These are phyloP conservation scores for Penicillium flavigenum DNA, from an alignment of 495 filamentous ascomycete genomes.

Conservation along the genomic window DNA sequence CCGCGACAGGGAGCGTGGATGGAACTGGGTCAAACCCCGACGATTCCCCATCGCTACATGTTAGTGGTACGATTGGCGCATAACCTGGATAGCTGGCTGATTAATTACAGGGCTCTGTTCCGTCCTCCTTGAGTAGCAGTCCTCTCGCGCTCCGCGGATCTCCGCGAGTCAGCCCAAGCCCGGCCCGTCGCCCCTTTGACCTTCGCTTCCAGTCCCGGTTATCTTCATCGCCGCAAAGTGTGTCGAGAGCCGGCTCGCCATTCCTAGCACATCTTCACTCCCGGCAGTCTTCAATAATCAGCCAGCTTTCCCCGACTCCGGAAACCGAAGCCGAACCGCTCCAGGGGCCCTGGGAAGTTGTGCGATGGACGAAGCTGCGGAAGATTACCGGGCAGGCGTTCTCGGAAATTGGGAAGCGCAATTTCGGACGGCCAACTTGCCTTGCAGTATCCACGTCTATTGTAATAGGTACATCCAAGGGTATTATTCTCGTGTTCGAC, in stretches of 20 bases:
- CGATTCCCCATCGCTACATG: slow-evolving; percentile 85
- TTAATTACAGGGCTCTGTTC: slow-evolving; percentile 68
- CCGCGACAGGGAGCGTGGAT: slow-evolving; percentile 40
- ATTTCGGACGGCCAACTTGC: slow-evolving; percentile 89
- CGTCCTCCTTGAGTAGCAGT: slow-evolving; percentile 74
- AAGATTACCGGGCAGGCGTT: slow-evolving; percentile 87
- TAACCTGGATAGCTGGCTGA: slow-evolving; percentile 21
- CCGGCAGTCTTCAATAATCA: slow-evolving; percentile 68
- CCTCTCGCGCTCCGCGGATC: slow-evolving; percentile 50
- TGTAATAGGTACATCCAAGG: slow-evolving; percentile 88
- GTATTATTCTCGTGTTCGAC: slow-evolving; percentile 92
- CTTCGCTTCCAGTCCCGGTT: slow-evolving; percentile 88
- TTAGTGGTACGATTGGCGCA: slow-evolving; percentile 42
- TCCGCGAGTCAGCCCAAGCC: slow-evolving; percentile 60
- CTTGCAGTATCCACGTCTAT: slow-evolving; percentile 87
- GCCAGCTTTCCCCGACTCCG: slow-evolving; percentile 52
- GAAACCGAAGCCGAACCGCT: slow-evolving; percentile 61
- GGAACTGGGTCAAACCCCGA: slow-evolving; percentile 71
- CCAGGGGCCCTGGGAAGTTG: slow-evolving; percentile 87
- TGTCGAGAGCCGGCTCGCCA: slow-evolving; percentile 73
- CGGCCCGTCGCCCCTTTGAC: slow-evolving; percentile 89
- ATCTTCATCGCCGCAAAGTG: slow-evolving; percentile 56
- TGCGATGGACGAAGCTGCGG: slow-evolving; percentile 91
- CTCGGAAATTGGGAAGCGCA: slow-evolving; percentile 91
- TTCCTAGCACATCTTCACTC: slow-evolving; percentile 74